Base-by-base conservation (phyloP, 2,329 filamentous ascomycete species). In the Aureobasidium vineae region DNA sequence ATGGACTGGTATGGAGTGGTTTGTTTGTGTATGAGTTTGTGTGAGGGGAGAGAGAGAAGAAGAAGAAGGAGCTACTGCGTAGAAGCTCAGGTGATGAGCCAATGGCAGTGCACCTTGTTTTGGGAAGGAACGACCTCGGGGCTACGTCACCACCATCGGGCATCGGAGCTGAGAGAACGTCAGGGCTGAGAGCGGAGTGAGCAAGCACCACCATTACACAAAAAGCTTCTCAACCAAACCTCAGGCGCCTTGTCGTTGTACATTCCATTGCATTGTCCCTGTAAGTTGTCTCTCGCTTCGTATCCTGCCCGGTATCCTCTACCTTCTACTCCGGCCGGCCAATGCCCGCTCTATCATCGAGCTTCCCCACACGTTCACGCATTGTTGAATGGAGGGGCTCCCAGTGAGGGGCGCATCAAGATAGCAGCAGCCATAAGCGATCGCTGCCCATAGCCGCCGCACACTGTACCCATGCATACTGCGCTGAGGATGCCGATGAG, bases 221-320 rank as follows among this genome's bases (percentile, higher is more conserved):
- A 63, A 47, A 54, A 65, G 8, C 54, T 52, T 56, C 63, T 65
- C 63, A 65, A 65, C 63, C 33, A 56, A 36, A 23, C 50, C 26
- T 33, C 50, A 16, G 26, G 33, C 31, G 33, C 26, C 31, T 49
- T 41, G 28, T 26, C 38, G 15, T 41, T 63, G 38, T 36, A 54
- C 61, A 64, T 49, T 33, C 23, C 49, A 64, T 54, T 63, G 49
- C 13, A 26, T 21, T 21, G 28, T 45, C 61, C 16, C 49, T n/a
- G 63, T 65, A 59, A 65, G 63, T 57, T 26, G 13, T 10, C 23
- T 38, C 13, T 40, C n/a, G 49, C 19, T 19, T 45, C 10, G 21
- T 21, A 15, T n/a, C 10, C n/a, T 21, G 36, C 23, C 26, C 40
- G 33, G 6, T 21, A 10, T 33, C 10, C 8, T 41, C 33, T 45